Evolutionary conservation across 768 basidiomycete genomes (phyloP), one percentile per base, ranked within the genome.

Genomic region (Lenzites betulinus): DNA sequence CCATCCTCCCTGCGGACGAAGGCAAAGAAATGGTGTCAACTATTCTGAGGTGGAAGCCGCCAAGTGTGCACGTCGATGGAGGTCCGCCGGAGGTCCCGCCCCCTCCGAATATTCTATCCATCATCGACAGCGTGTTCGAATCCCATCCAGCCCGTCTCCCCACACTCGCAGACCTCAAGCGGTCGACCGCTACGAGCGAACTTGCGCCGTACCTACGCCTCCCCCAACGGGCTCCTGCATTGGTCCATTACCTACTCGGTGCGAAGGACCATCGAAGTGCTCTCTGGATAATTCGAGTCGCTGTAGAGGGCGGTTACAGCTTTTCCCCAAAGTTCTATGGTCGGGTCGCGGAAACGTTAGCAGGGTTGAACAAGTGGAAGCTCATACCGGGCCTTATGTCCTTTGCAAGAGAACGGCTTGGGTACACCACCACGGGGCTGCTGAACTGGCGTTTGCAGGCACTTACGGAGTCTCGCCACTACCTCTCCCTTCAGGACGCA

Each of bases 391-490:
- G 72, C 22, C 67, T 84, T 18, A 81, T 84, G 53, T 70, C 74
- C 26, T 74, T 84, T 20, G 88, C 80, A 51, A 77, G 75, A 62
- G 69, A 75, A 36, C 80, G 85, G 22, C 76, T 79, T 16, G 81
- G 81, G 43, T 75, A 74, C 53, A 77, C 80, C 2, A 86, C 83
- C 3, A 64, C 73, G 30, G 81, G 84, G 33, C 76, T 92, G 23
- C 78, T 93, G 62, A 85, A 93, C 69, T 92, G 89, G 89, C 82
- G 83, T 49, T 76, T 81, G 8, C 82, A 83, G 38, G 87, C 89
- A 1, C 67, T 84, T 41, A 71, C 86, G 58, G 86, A 90, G 70
- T 76, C 74, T 5, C 75, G 80, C 57, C 73, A 79, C 30, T 89
- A 80, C 65, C 68, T 71, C 25, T 68, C 67, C 7, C 73, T 92